These are phyloP conservation scores for Phytopythium cucurbitacearum DNA, from an alignment of 352 stramenopile species.

Conservation along the genomic window DNA sequence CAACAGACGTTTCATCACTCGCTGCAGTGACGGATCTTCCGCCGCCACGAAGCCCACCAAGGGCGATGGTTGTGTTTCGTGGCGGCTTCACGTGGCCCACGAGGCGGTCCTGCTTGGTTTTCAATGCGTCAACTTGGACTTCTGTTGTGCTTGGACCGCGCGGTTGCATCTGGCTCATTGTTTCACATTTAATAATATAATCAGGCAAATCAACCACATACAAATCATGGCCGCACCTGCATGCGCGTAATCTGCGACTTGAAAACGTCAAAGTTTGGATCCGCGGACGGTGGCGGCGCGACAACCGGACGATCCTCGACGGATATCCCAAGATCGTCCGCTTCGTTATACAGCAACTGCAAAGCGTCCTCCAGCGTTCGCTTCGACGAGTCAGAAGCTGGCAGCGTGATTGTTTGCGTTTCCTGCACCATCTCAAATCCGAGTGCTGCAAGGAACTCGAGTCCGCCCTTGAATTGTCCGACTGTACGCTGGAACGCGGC, in stretches of 20 bases:
- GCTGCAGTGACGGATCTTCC: slow-evolving; percentile 4
- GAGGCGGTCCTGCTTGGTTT: slow-evolving; percentile 72
- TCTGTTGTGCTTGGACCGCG: slow-evolving; percentile 74
- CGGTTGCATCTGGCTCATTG: slow-evolving; percentile 54
- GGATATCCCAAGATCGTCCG: slow-evolving; percentile 69
- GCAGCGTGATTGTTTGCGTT: slow-evolving; percentile 43
- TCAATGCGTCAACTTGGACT: slow-evolving; percentile 69
- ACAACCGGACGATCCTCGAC: slow-evolving; percentile 40
- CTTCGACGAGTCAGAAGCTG: slow-evolving; percentile 15
- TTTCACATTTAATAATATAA: no score
- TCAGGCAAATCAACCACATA: background rate
- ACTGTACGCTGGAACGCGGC: slow-evolving; percentile 67
- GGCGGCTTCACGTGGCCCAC: slow-evolving; percentile 49
- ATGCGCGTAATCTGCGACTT: slow-evolving; percentile 82
- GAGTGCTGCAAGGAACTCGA: slow-evolving; percentile 67
- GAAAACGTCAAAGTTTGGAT: slow-evolving; percentile 72
- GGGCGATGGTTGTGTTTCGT: slow-evolving; percentile 57
- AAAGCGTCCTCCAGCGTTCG: slow-evolving; percentile 45
- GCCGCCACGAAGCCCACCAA: slow-evolving; percentile 21
- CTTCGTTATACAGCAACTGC: slow-evolving; percentile 62
- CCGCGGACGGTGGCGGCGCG: slow-evolving; percentile 21
- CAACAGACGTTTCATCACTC: slow-evolving; percentile 8
- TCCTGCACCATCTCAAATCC: slow-evolving; percentile 57
- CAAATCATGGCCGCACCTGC: slow-evolving; percentile 30
- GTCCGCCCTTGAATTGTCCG: slow-evolving; percentile 53